Evolutionary conservation across 495 filamentous ascomycete genomes (phyloP).

Genomic region (Trypethelium eluteriae): DNA sequence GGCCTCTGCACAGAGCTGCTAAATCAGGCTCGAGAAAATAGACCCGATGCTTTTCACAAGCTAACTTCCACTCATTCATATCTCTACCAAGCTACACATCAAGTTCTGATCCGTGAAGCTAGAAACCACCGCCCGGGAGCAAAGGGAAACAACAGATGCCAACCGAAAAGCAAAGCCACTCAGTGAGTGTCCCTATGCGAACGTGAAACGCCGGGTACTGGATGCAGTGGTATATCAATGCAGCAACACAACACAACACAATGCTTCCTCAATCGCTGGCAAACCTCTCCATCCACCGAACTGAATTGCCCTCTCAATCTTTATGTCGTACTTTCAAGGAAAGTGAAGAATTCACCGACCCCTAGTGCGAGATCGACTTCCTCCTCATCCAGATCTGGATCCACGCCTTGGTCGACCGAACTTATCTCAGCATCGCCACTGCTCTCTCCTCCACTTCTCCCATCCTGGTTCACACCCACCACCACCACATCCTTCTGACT

Average conservation of each 20-base stretch:
- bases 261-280: not conserved
- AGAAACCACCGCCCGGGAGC: no score
- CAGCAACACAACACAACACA: not conserved
- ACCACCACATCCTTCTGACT: not conserved
- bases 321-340: not conserved
- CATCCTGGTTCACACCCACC: not conserved
- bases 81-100: no score
- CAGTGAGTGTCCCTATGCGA: not conserved
- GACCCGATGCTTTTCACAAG: no score
- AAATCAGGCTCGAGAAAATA: no score
- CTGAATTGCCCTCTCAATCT: not conserved
- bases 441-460: not conserved
- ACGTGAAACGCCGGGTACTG: not conserved
- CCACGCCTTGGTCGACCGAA: not conserved
- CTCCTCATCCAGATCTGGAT: not conserved
- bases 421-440: not conserved
- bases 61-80: no score
- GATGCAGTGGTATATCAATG: slow-evolving; percentile 12
- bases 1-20: no score
- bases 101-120: no score
- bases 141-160: no score
- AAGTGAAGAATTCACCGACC: slow-evolving; percentile 6
- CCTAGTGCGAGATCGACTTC: not conserved
- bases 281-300: not conserved
- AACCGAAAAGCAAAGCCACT: not conserved